These are phyloP conservation scores for Entrophospora sp. DNA, from an alignment of 192 early-diverging fungal genomes.

Conservation along the genomic window DNA sequence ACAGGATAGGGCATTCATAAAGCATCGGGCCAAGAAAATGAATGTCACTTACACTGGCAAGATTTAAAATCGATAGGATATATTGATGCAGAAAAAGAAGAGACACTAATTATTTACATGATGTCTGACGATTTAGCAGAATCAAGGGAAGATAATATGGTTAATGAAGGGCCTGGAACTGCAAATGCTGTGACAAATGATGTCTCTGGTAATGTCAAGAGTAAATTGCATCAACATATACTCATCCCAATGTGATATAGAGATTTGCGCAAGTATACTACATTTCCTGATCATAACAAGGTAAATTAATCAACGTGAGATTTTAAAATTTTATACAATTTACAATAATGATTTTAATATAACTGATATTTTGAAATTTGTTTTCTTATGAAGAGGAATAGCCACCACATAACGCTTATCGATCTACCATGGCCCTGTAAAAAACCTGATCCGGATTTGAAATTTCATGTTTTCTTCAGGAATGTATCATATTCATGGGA, in stretches of 20 bases:
- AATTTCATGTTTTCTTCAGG: slow-evolving; percentile 98
- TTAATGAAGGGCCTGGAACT: too few relatives aligned
- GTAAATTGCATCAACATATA: slow-evolving; percentile 54
- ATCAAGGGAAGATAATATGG: too few relatives aligned
- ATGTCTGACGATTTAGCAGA: slow-evolving; percentile 80
- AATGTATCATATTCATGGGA: slow-evolving; percentile 98
- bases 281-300: slow-evolving; percentile 99
- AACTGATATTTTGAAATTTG: background rate
- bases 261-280: slow-evolving; percentile 96
- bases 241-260: slow-evolving; percentile 98
- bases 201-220: slow-evolving; percentile 64
- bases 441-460: slow-evolving; percentile 95
- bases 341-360: too few relatives aligned
- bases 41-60: slow-evolving; percentile 48
- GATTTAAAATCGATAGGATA: slow-evolving; percentile 85
- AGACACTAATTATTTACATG: slow-evolving; percentile 98
- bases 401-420: slow-evolving; percentile 99
- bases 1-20: too few relatives aligned
- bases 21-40: background rate
- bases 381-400: slow-evolving; percentile 26
- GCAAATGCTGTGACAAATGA: too few relatives aligned
- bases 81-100: slow-evolving; percentile 98
- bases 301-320: too few relatives aligned
- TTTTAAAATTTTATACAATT: too few relatives aligned
- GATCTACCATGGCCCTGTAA: slow-evolving; percentile 99